Percentiles rank a stretch among this genome's conserved stretches.
Evolutionary conservation across 176 grass and related monocot species (phyloP).

Genomic region (Phyllostachys edulis): DNA sequence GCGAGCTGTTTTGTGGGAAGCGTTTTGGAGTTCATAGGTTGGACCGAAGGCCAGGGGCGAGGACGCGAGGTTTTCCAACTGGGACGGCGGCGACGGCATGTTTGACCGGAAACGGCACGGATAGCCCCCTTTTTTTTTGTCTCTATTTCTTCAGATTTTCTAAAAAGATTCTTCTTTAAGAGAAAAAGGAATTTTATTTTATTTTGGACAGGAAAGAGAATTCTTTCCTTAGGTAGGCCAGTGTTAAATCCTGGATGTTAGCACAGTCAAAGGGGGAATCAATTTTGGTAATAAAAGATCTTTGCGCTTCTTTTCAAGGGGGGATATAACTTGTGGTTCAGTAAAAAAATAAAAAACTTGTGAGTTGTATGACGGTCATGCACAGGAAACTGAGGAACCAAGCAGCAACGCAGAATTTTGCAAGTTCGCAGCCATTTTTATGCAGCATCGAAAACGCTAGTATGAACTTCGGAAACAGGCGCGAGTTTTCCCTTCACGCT

Average conservation of each 20-base stretch:
- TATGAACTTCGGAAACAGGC: too few species aligned
- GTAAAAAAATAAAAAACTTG: too few species aligned
- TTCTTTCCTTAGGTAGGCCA: not conserved
- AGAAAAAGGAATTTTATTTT: not conserved
- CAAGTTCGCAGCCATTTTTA: not conserved
- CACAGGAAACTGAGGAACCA: not conserved
- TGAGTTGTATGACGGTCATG: not conserved
- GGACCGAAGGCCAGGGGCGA: not conserved
- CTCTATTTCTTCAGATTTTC: not conserved
- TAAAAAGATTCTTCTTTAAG: not conserved
- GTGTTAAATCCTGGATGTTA: not conserved
- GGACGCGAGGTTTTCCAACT: not conserved
- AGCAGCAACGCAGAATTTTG: not conserved
- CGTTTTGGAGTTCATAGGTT: not conserved
- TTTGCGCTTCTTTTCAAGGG: too few species aligned
- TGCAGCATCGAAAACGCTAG: not conserved
- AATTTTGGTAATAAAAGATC: not conserved
- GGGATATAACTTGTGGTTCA: too few species aligned
- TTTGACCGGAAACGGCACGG: constrained; percentile 36
- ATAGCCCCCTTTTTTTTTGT: not conserved
- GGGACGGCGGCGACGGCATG: constrained; percentile 41
- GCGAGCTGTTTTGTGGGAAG: constrained; percentile 6
- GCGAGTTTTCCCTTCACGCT: too few species aligned
- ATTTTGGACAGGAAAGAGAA: not conserved
- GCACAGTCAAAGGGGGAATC: not conserved